A percentile compares a stretch with the other conserved stretches of the same genome.
Evolutionary conservation across 2,329 filamentous ascomycete genomes (phyloP).

Genomic region (Chaetomiaceae sp.): DNA sequence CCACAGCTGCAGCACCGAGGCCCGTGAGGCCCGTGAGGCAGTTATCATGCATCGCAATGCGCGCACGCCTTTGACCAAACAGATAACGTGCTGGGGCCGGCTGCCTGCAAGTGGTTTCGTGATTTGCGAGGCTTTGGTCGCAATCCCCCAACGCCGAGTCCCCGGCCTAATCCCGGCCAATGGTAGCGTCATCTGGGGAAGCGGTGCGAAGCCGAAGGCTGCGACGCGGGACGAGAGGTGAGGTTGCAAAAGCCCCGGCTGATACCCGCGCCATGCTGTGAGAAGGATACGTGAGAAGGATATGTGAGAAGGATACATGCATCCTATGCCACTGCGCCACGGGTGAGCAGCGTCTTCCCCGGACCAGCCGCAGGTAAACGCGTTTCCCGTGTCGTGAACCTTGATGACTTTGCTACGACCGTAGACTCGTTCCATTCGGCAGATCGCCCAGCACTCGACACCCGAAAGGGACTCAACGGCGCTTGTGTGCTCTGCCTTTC

Average conservation of each 20-base stretch:
- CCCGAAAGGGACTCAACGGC: neutral
- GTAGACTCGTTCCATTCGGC: too few relatives aligned
- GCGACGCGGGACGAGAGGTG: constrained; percentile 11
- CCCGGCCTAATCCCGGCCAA: constrained; percentile 5
- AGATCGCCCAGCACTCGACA: neutral
- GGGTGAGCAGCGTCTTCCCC: neutral
- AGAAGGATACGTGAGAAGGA: neutral
- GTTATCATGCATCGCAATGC: neutral
- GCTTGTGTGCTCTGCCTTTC: neutral
- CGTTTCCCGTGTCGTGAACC: neutral
- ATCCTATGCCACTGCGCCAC: neutral
- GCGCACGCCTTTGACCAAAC: constrained; percentile 8
- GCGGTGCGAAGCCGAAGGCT: constrained; percentile 8
- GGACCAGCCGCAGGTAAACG: neutral
- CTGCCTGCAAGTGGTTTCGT: constrained; percentile 9
- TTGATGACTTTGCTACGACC: neutral
- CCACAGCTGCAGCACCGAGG: constrained; percentile 3
- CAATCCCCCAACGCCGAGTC: constrained; percentile 8
- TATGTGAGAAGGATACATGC: too few relatives aligned
- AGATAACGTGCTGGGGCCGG: constrained; percentile 7
- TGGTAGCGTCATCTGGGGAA: constrained; percentile 2
- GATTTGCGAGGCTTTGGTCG: constrained; percentile 16
- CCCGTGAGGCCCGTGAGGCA: neutral
- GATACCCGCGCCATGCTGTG: constrained; percentile 16
- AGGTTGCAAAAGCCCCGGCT: constrained; percentile 12